These are phyloP conservation scores for Erucastrum elatum DNA, from an alignment of 345 rosid species.

Conservation along the genomic window DNA sequence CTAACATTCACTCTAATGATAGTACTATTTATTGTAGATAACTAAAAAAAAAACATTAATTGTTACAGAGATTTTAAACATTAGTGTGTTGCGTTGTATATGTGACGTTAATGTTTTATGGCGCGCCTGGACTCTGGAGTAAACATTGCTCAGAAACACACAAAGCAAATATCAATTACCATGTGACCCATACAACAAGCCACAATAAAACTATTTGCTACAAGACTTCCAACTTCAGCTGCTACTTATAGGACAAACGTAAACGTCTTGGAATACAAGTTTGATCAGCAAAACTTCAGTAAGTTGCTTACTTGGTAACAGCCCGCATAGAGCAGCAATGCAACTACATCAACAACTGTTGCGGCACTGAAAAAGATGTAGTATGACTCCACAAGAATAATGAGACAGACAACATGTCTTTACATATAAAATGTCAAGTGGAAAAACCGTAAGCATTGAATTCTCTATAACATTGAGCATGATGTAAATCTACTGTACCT, in stretches of 20 bases:
- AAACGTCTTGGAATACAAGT: background rate
- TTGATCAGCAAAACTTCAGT: constrained; percentile 17
- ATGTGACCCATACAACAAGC: background rate
- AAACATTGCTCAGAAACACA: too few species aligned
- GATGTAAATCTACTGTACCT: background rate
- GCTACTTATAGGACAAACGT: background rate
- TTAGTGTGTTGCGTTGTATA: too few species aligned
- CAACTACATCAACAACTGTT: constrained; percentile 69
- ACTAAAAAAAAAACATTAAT: too few species aligned
- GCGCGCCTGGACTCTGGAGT: too few species aligned
- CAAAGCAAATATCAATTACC: background rate
- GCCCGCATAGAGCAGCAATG: constrained; percentile 82
- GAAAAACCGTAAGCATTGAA: background rate
- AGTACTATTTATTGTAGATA: too few species aligned
- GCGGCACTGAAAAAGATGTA: constrained; percentile 66
- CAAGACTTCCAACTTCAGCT: constrained; percentile 1
- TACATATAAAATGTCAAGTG: background rate
- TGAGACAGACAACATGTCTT: constrained; percentile 58
- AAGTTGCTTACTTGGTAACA: constrained; percentile 53
- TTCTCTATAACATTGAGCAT: background rate
- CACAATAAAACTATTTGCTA: background rate
- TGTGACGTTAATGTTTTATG: too few species aligned
- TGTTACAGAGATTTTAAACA: too few species aligned
- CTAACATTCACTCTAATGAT: too few species aligned
- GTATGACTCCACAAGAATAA: constrained; percentile 89